phyloP scores from a whole-genome alignment of 257 asterid species.

The Solanum okadae region DNA sequence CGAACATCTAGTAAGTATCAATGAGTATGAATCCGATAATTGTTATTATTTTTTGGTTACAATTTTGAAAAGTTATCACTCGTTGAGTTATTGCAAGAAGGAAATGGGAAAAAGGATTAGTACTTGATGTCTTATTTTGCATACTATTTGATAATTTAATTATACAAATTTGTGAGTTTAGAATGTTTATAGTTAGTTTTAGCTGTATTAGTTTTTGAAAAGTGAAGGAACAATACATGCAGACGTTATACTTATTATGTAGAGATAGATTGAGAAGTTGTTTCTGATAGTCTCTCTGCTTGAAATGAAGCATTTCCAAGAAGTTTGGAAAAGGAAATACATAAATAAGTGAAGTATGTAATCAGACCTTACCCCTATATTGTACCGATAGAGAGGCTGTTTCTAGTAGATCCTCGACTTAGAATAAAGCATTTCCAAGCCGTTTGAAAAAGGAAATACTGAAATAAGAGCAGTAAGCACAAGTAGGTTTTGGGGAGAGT shows the following conservation, averaged over 20 bases:
- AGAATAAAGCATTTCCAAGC: not conserved
- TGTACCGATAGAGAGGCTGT: not conserved
- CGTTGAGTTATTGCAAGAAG: not conserved
- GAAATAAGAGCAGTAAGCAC: not conserved
- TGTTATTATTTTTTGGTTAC: not conserved
- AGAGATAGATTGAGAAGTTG: not conserved
- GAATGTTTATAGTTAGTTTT: not conserved
- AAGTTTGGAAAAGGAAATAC: not conserved
- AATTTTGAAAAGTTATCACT: not conserved
- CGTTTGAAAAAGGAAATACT: not conserved
- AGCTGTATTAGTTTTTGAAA: not conserved
- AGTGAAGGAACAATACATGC: not conserved
- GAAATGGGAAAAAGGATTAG: not conserved
- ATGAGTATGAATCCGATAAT: not conserved
- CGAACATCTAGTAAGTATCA: constrained; percentile 78
- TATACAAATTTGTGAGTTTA: not conserved
- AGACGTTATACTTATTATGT: not conserved
- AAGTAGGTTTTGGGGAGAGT: not conserved
- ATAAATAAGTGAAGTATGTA: not conserved
- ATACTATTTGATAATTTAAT: not conserved
- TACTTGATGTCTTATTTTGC: not conserved
- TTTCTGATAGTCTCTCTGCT: not conserved
- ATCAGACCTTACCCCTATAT: not conserved
- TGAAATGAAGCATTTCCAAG: not conserved
- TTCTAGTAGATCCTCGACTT: not conserved